phyloP scores from a whole-genome alignment of 2,329 filamentous ascomycete species.

The Geosmithia morbida region DNA sequence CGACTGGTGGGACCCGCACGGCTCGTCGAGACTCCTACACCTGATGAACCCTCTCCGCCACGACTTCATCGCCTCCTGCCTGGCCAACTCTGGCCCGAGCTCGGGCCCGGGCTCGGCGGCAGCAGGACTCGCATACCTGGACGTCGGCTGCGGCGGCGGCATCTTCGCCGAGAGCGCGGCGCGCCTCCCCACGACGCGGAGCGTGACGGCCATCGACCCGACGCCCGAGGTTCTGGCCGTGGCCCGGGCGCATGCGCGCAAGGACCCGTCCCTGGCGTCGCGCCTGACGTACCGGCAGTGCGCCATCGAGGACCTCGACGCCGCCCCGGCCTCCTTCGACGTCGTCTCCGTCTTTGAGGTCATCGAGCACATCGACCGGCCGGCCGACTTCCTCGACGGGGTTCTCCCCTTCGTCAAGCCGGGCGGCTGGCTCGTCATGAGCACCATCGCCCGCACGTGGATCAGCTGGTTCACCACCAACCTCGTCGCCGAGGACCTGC shows the following conservation, averaged over 20 bases:
- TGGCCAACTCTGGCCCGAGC: conserved; percentile 31
- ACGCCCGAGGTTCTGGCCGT: conserved; percentile 59
- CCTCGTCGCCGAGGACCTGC: conserved; percentile 73
- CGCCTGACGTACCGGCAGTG: conserved; percentile 63
- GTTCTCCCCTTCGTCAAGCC: conserved; percentile 68
- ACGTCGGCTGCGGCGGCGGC: conserved; percentile 89
- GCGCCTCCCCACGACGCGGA: conserved; percentile 44
- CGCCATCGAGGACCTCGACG: conserved; percentile 56
- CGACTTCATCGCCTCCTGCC: conserved; percentile 71
- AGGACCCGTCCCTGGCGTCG: conserved; percentile 51
- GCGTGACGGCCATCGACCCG: conserved; percentile 67
- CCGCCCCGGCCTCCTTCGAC: conserved; percentile 43
- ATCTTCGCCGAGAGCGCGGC: conserved; percentile 89
- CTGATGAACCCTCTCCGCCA: conserved; percentile 97
- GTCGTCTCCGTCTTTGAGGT: conserved; percentile 87
- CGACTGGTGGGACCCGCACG: conserved; percentile 94
- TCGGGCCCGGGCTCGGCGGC: conserved; percentile 8
- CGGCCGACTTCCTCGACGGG: conserved; percentile 56
- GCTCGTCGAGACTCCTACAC: conserved; percentile 81
- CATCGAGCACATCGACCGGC: conserved; percentile 76
- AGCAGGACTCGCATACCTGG: conserved; percentile 52
- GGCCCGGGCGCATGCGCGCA: conserved; percentile 59
- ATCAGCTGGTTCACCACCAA: conserved; percentile 88
- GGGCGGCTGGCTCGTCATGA: conserved; percentile 84
- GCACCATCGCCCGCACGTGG: conserved; percentile 84